Percentiles rank a stretch among this genome's conserved stretches.
Evolutionary conservation across 2,329 filamentous ascomycete genomes (phyloP).

Genomic region (Neonectria magnoliae): DNA sequence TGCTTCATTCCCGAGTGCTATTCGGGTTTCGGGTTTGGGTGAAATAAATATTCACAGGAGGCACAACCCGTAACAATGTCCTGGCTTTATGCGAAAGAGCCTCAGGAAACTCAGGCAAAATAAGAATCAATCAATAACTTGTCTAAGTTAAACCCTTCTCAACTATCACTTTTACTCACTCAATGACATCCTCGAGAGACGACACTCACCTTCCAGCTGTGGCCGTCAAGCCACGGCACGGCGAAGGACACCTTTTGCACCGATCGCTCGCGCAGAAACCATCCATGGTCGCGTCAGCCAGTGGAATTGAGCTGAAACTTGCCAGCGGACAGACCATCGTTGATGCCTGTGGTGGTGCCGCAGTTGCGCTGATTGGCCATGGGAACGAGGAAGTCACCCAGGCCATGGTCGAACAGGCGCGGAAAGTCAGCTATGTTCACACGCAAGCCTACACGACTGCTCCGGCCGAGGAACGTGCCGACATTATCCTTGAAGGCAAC

Average conservation of each 20-base stretch:
- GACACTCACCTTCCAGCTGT: neutral
- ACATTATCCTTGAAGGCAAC: slow-evolving; percentile 29
- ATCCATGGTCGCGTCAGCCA: slow-evolving; percentile 53
- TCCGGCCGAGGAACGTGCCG: slow-evolving; percentile 35
- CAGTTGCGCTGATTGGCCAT: slow-evolving; percentile 72
- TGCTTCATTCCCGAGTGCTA: neutral
- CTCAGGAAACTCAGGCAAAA: neutral
- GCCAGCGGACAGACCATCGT: slow-evolving; percentile 64
- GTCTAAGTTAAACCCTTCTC: neutral
- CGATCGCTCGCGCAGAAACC: slow-evolving; percentile 42
- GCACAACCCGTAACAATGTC: neutral
- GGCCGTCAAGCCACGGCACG: neutral
- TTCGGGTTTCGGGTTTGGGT: neutral
- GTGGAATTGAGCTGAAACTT: slow-evolving; percentile 46
- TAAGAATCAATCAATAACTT: neutral
- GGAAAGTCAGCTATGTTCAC: slow-evolving; percentile 43
- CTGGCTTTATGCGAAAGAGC: neutral
- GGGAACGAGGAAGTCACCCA: slow-evolving; percentile 63
- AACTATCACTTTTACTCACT: neutral
- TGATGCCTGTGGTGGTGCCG: slow-evolving; percentile 75
- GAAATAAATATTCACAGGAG: neutral
- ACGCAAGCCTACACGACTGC: slow-evolving; percentile 36
- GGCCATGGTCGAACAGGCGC: slow-evolving; percentile 66
- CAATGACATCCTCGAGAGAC: neutral
- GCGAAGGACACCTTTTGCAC: slow-evolving; percentile 35